Conservation (phyloP, 108 stramenopile species). For the Nitzschia palea region DNA sequence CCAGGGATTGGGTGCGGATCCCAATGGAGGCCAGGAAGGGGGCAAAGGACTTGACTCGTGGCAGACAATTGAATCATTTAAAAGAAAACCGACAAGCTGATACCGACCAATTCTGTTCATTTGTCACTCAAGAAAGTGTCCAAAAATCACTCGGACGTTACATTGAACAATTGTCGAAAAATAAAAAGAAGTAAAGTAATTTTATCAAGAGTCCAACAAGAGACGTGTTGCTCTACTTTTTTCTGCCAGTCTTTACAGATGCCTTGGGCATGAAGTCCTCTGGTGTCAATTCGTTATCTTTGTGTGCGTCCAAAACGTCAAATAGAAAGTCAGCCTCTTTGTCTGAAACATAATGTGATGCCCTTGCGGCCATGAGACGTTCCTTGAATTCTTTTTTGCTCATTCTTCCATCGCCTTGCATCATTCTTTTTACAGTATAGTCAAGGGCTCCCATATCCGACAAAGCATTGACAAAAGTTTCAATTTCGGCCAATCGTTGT, state of each 20-base stretch:
- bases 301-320: conserved; percentile 39
- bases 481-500: conserved; percentile 51
- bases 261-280: conserved; percentile 28
- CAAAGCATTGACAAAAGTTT: conserved; percentile 49
- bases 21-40: conserved; percentile 58
- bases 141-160: conserved; percentile 62
- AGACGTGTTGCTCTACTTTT: background rate
- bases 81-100: conserved; percentile 55
- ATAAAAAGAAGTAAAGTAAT: conserved; percentile 34
- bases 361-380: conserved; percentile 20
- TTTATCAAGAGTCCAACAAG: no score
- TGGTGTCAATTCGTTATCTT: conserved; percentile 30
- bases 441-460: conserved; percentile 63
- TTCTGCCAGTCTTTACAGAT: background rate
- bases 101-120: conserved; percentile 56
- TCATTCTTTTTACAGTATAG: conserved; percentile 42
- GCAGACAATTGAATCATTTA: conserved; percentile 45
- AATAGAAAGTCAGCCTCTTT: conserved; percentile 53
- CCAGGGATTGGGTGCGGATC: conserved; percentile 51
- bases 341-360: conserved; percentile 25
- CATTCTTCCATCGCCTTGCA: conserved; percentile 20
- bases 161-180: conserved; percentile 49
- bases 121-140: conserved; percentile 60
- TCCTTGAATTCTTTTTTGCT: conserved; percentile 27
- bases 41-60: conserved; percentile 63